phyloP scores from a whole-genome alignment of 345 rosid species.

The Salix caprea region DNA sequence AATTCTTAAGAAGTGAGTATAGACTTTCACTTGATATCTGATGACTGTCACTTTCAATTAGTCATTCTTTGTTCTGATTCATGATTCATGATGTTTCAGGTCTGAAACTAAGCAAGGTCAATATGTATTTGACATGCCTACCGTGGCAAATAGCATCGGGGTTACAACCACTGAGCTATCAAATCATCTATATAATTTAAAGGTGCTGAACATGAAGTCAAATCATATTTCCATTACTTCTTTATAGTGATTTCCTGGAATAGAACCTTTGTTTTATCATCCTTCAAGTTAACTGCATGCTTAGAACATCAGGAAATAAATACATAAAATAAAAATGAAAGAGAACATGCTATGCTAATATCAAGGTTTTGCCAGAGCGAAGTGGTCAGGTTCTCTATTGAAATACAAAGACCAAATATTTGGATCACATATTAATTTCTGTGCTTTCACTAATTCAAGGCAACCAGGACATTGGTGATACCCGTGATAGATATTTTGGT shows the following conservation, averaged over 20 bases:
- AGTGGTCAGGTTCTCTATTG: not conserved
- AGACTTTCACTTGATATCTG: not conserved
- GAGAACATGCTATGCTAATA: not conserved
- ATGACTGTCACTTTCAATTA: not conserved
- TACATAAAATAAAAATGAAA: not conserved
- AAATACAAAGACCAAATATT: not conserved
- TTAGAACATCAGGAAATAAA: not conserved
- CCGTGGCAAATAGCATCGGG: conserved; percentile 55
- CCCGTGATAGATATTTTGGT: too few relatives aligned
- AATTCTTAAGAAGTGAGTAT: conserved; percentile 64
- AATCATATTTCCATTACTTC: not conserved
- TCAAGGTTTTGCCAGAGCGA: not conserved
- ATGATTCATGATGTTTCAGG: conserved; percentile 37
- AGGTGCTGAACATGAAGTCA: conserved; percentile 40
- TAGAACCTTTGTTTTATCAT: not conserved
- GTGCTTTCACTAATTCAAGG: too few relatives aligned
- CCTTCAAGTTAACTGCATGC: not conserved
- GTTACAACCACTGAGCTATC: conserved; percentile 49
- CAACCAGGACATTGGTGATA: too few relatives aligned
- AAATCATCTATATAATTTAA: conserved; percentile 60
- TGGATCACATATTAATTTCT: not conserved
- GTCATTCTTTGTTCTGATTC: not conserved
- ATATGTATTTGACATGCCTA: conserved; percentile 59
- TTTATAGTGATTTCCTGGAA: not conserved
- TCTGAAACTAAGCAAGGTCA: conserved; percentile 67